These are phyloP conservation scores for Rhododendron kiyosumense DNA, from an alignment of 148 eudicot species.

Conservation along the genomic window DNA sequence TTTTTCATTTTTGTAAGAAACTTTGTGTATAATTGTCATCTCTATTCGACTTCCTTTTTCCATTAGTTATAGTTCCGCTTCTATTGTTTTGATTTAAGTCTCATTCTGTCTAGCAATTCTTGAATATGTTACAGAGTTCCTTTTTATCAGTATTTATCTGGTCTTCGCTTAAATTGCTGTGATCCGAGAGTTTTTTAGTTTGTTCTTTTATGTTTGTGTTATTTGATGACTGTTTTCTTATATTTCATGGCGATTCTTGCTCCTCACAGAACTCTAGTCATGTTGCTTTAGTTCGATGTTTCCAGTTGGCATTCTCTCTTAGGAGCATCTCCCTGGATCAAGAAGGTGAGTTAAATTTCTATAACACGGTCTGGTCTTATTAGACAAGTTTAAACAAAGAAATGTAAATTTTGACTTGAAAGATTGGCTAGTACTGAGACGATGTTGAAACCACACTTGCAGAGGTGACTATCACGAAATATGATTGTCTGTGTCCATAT, in stretches of 20 bases:
- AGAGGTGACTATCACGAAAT: background rate
- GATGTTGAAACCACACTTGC: background rate
- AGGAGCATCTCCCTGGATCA: constrained; percentile 66
- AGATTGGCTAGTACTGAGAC: background rate
- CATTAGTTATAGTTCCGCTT: background rate
- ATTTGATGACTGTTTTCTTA: background rate
- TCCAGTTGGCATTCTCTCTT: constrained; percentile 83
- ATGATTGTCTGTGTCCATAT: too few species aligned
- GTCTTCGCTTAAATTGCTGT: background rate
- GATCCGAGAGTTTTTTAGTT: background rate
- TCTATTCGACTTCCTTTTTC: background rate
- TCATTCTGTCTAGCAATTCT: background rate
- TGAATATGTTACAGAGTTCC: too few species aligned
- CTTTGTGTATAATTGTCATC: constrained; percentile 6
- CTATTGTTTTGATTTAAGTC: background rate
- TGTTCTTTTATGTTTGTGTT: background rate
- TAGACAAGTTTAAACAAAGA: background rate
- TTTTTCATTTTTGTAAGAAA: background rate
- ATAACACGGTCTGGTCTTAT: background rate
- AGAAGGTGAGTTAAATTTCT: constrained; percentile 41
- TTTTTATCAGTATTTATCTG: background rate
- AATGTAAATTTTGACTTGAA: background rate
- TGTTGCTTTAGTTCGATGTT: constrained; percentile 61
- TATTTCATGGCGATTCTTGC: constrained; percentile 12
- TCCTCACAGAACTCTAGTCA: constrained; percentile 66